phyloP scores from a whole-genome alignment of 306 rosid genomes.

The Acacia melanoxylon region DNA sequence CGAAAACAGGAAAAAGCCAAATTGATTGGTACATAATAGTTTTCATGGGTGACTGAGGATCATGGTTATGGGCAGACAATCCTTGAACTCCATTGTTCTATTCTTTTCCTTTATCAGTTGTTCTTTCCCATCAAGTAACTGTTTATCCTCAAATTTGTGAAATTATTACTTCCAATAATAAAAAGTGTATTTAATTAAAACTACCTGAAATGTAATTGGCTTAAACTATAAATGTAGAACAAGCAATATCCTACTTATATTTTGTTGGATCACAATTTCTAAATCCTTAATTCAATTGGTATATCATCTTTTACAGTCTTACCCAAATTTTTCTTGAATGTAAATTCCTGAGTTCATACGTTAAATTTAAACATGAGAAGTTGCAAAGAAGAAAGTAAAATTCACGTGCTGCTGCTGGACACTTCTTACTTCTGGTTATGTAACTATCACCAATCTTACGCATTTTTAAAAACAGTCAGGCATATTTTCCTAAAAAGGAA shows the following conservation, averaged over 20 bases:
- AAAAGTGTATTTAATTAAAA: neutral
- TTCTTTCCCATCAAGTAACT: neutral
- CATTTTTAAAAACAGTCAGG: neutral
- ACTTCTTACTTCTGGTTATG: neutral
- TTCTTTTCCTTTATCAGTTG: neutral
- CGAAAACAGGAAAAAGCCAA: neutral
- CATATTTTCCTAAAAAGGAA: neutral
- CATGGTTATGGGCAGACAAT: neutral
- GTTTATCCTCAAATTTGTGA: neutral
- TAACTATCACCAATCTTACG: neutral
- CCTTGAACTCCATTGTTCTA: neutral
- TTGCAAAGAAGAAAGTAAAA: neutral
- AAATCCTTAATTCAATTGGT: neutral
- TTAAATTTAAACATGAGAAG: neutral
- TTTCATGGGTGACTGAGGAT: neutral
- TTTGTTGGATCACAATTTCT: neutral
- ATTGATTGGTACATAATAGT: neutral
- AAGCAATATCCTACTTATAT: neutral
- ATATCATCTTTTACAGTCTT: neutral
- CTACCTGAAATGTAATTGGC: neutral
- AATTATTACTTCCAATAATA: neutral
- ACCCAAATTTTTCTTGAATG: neutral
- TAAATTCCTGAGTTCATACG: neutral
- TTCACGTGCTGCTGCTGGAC: neutral
- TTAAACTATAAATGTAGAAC: neutral